phyloP scores from a whole-genome alignment of 768 basidiomycete genomes.

The Pisolithus sp. region DNA sequence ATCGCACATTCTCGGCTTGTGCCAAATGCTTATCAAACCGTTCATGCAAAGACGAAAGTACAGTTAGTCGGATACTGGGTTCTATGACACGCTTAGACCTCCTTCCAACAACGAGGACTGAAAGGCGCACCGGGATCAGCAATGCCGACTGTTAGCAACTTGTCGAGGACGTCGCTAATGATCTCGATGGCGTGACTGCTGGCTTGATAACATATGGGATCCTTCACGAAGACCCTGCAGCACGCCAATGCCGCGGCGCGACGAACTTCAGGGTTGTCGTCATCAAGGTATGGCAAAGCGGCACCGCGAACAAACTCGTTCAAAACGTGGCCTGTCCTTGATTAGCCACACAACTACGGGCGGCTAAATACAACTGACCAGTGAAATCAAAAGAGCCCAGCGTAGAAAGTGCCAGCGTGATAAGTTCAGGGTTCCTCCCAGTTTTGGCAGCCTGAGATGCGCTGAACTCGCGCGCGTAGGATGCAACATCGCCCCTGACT shows the following conservation, averaged over 20 bases:
- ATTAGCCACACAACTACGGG: constrained; percentile 8
- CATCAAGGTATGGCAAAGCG: constrained; percentile 89
- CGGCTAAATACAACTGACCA: constrained; percentile 39
- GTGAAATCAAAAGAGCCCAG: constrained; percentile 93
- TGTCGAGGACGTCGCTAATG: constrained; percentile 97
- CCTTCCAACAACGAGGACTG: not conserved
- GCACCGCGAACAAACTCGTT: constrained; percentile 94
- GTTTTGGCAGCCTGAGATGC: constrained; percentile 43
- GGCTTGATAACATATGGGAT: constrained; percentile 94
- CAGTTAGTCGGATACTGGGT: constrained; percentile 75
- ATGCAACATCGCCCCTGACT: constrained; percentile 45
- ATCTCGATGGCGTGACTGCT: constrained; percentile 95
- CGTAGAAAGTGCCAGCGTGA: constrained; percentile 80
- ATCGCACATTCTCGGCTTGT: constrained; percentile 97
- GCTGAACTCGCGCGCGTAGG: constrained; percentile 46
- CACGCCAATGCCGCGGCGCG: constrained; percentile 88
- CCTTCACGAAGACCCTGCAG: constrained; percentile 84
- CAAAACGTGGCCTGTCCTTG: constrained; percentile 68
- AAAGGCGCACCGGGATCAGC: constrained; percentile 78
- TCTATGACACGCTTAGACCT: constrained; percentile 33
- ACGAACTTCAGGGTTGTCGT: constrained; percentile 83
- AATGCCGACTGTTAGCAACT: constrained; percentile 89
- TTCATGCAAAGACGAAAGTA: constrained; percentile 81
- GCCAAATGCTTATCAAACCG: constrained; percentile 96
- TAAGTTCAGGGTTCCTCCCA: constrained; percentile 60